These are phyloP conservation scores for Clavariopsis aquatica DNA, from an alignment of 495 filamentous ascomycete species.

Conservation along the genomic window DNA sequence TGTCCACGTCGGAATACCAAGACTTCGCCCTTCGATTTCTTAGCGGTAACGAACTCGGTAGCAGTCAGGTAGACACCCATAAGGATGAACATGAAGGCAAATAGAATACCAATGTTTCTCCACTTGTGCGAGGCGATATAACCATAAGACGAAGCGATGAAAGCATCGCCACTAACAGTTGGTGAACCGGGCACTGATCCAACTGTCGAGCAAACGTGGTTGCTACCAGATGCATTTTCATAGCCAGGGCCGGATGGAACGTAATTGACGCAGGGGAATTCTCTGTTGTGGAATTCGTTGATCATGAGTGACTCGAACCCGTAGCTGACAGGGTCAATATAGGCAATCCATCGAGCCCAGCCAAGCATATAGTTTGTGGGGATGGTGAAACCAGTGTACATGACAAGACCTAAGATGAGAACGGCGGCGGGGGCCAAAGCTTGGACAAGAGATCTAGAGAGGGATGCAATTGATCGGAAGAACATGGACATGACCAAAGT, in stretches of 20 bases:
- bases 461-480: conserved; percentile 81
- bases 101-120: conserved; percentile 80
- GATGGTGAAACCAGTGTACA: conserved; percentile 90
- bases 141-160: conserved; percentile 59
- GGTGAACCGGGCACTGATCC: conserved; percentile 61
- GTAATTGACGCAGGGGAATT: conserved; percentile 63
- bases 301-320: conserved; percentile 87
- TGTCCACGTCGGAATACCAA: conserved; percentile 80
- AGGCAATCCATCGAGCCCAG: conserved; percentile 89
- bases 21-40: conserved; percentile 86
- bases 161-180: conserved; percentile 67
- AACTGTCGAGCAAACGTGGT: conserved; percentile 61
- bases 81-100: conserved; percentile 72
- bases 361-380: conserved; percentile 72
- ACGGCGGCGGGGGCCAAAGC: conserved; percentile 82
- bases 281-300: conserved; percentile 76
- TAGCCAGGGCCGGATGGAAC: conserved; percentile 62
- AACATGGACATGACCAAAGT: conserved; percentile 49
- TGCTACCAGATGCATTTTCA: conserved; percentile 41
- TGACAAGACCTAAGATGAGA: conserved; percentile 77
- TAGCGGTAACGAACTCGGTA: conserved; percentile 73
- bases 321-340: conserved; percentile 81
- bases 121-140: conserved; percentile 67
- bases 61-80: conserved; percentile 65
- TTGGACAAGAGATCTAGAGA: conserved; percentile 75